A percentile compares a stretch with the other conserved stretches of the same genome.
Conservation (phyloP, 106 monocot species). For the Platanthera zijinensis region DNA sequence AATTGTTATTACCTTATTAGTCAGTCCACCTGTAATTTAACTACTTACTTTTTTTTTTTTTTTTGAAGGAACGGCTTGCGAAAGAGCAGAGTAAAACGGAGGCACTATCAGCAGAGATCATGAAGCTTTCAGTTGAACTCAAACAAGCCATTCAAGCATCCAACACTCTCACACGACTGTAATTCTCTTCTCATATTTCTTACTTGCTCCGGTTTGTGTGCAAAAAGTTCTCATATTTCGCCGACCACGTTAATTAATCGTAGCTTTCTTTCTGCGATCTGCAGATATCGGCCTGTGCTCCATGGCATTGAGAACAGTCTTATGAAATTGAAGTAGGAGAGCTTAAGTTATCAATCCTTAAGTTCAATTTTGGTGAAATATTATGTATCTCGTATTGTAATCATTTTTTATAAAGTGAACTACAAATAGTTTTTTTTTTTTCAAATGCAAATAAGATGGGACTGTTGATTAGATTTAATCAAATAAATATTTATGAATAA, state of each 20-base stretch:
- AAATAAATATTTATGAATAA: no score
- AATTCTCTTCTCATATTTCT: conserved; percentile 13
- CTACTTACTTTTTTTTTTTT: background rate
- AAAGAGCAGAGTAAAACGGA: conserved; percentile 83
- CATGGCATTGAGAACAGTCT: conserved; percentile 74
- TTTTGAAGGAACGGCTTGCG: conserved; percentile 42
- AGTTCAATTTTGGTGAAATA: no score
- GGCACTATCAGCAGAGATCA: conserved; percentile 64
- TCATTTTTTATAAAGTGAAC: no score
- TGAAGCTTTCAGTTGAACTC: conserved; percentile 73
- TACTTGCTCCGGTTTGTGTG: background rate
- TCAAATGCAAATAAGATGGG: no score
- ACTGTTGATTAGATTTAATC: no score
- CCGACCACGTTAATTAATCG: background rate
- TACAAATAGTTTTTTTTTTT: no score
- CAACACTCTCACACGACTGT: conserved; percentile 61
- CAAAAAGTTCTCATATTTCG: background rate
- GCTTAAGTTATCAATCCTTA: conserved; percentile 7
- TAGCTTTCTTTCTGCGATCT: conserved; percentile 1
- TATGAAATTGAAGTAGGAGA: conserved; percentile 94
- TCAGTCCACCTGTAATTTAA: background rate
- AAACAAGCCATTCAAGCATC: conserved; percentile 58
- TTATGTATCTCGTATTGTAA: no score
- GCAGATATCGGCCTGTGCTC: conserved; percentile 88
- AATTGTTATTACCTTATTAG: background rate